These are phyloP conservation scores for Gossypium anomalum DNA, from an alignment of 345 rosid species.

Conservation along the genomic window DNA sequence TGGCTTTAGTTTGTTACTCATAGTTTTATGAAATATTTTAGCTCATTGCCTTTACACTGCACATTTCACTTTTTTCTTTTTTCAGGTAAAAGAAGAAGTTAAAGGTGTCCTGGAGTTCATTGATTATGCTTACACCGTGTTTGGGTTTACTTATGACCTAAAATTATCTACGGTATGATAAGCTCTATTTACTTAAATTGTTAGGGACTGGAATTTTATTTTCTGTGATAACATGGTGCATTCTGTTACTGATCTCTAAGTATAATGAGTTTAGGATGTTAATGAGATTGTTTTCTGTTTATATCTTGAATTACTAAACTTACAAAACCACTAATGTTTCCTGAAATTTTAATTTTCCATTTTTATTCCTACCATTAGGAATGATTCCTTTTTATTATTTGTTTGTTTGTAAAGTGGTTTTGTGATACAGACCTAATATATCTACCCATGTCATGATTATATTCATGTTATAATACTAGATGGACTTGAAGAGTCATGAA, in stretches of 20 bases:
- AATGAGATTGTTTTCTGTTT: background rate
- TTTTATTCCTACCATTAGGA: background rate
- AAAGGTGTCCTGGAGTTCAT: slow-evolving; percentile 76
- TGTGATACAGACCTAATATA: background rate
- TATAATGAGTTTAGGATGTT: background rate
- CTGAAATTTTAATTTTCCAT: background rate
- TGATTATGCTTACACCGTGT: slow-evolving; percentile 45
- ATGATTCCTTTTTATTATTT: background rate
- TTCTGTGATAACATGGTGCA: background rate
- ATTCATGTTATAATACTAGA: slow-evolving; percentile 7
- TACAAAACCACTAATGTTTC: background rate
- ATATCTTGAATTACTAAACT: background rate
- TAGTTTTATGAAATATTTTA: background rate
- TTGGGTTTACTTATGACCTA: slow-evolving; percentile 67
- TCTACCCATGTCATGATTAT: background rate
- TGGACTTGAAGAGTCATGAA: background rate
- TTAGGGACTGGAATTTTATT: background rate
- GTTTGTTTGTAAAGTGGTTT: background rate
- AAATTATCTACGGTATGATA: slow-evolving; percentile 82
- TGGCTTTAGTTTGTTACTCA: background rate
- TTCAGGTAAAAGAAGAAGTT: slow-evolving; percentile 74
- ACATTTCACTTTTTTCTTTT: slow-evolving; percentile 14
- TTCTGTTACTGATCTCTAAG: background rate
- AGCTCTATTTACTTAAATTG: background rate
- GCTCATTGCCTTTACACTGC: slow-evolving; percentile 13